A percentile compares a stretch with the other conserved stretches of the same genome.
These are phyloP conservation scores for Dioszegia aurantiaca DNA, from an alignment of 768 basidiomycete species.

Conservation along the genomic window DNA sequence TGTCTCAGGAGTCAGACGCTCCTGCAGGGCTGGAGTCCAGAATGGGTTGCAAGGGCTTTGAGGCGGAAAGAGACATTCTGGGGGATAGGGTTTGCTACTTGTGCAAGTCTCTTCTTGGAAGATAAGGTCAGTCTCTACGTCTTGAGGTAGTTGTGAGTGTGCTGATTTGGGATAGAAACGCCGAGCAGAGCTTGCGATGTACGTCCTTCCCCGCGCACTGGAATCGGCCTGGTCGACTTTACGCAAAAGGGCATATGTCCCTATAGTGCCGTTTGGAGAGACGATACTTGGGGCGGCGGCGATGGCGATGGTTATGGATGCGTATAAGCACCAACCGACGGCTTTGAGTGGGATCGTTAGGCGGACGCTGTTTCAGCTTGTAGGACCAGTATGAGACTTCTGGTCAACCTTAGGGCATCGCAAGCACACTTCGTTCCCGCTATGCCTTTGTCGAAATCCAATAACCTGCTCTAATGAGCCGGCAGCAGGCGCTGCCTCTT, in stretches of 20 bases:
- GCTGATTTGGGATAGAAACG: conserved; percentile 57
- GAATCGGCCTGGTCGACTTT: conserved; percentile 86
- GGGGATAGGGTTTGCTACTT: conserved; percentile 69
- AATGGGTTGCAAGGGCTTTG: conserved; percentile 60
- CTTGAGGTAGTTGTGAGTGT: neutral
- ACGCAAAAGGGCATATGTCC: conserved; percentile 70
- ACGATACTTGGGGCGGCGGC: conserved; percentile 64
- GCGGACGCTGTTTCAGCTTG: conserved; percentile 46
- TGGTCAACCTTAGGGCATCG: no score
- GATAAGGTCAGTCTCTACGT: conserved; percentile 57
- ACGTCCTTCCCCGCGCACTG: conserved; percentile 72
- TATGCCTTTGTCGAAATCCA: no score
- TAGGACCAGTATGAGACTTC: conserved; percentile 47
- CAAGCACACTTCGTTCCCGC: no score
- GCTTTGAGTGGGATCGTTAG: conserved; percentile 46
- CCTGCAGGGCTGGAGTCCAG: conserved; percentile 23
- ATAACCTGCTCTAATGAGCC: no score
- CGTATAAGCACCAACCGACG: conserved; percentile 50
- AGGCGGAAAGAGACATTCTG: conserved; percentile 70
- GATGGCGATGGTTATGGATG: conserved; percentile 86
- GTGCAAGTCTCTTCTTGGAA: conserved; percentile 78
- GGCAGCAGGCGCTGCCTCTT: no score
- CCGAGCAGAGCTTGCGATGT: conserved; percentile 68
- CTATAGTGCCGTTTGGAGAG: conserved; percentile 53
- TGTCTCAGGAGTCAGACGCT: conserved; percentile 34